Percentiles rank a stretch among this genome's conserved stretches.
These are phyloP conservation scores for Alternaria gansuensis DNA, from an alignment of 2,329 filamentous ascomycete species.

Conservation along the genomic window DNA sequence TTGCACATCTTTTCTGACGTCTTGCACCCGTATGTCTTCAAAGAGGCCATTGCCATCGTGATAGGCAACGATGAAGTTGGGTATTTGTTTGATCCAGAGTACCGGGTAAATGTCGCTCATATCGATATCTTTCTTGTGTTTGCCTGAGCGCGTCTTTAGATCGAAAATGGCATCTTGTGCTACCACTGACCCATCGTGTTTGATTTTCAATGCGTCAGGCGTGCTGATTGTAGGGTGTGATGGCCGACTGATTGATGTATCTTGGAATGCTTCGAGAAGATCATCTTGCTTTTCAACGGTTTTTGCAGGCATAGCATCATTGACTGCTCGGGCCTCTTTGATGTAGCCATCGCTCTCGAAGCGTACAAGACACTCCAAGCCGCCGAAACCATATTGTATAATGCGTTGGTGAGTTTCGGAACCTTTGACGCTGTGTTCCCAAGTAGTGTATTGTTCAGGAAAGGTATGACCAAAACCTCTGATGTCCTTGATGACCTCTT, in stretches of 20 bases:
- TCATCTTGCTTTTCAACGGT: conserved; percentile 9
- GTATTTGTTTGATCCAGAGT: conserved; percentile 62
- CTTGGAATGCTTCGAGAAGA: conserved; percentile 24
- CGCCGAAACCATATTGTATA: conserved; percentile 66
- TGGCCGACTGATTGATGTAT: conserved; percentile 18
- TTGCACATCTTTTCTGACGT: conserved; percentile 51
- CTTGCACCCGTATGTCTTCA: conserved; percentile 52
- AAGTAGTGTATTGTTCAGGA: conserved; percentile 71
- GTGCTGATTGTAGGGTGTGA: background rate
- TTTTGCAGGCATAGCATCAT: background rate
- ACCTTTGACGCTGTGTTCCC: conserved; percentile 63
- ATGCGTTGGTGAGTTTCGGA: conserved; percentile 71
- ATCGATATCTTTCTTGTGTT: conserved; percentile 43
- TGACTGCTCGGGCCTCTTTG: conserved; percentile 1
- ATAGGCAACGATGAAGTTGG: conserved; percentile 62
- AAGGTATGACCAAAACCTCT: conserved; percentile 72
- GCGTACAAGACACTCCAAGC: conserved; percentile 62
- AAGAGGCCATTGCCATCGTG: conserved; percentile 58
- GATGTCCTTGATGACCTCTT: conserved; percentile 64
- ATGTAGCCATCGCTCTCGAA: conserved; percentile 69
- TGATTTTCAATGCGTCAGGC: conserved; percentile 27
- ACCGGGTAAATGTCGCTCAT: conserved; percentile 56
- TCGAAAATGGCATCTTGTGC: conserved; percentile 61
- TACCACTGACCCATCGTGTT: conserved; percentile 37
- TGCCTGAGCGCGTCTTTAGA: conserved; percentile 60